Evolutionary conservation across 2,329 filamentous ascomycete species (phyloP), one percentile per base, ranked within the genome.

Genomic region (Ophiocordyceps camponoti-leonardi): DNA sequence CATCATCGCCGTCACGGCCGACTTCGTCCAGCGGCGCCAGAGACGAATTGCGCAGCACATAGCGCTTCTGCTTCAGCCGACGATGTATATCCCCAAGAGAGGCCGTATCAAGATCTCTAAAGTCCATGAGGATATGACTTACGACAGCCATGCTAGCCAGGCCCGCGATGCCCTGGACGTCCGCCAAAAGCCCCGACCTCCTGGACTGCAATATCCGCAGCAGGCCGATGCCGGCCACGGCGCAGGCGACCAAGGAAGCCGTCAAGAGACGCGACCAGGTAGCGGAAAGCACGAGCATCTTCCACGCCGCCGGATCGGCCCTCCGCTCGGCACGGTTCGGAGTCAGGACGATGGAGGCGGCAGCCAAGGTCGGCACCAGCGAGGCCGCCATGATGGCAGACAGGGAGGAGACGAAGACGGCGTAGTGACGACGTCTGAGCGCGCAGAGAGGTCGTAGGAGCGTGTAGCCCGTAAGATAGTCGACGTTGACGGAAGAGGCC

Each of bases 131-230:
- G 56, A 86, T 83, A 51, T 86, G 81, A 50, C 73, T 78, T 49
- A 76, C 75, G 3, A 83, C 81, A 11, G 82, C 81, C 81, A 86
- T 85, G 46, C 81, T 77, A 6, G 82, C 82, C 35, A 86, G 68
- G 2, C 82, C 82, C 2, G 81, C 80, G 44, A 86, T 83, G 6
- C 82, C 82, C 51, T 77, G 78, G 7, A 83, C 81, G 55, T 86
- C 79, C 6, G 75, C 74, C 3, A 77, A 60, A 16, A 86, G 65
- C 0, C 82, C 82, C 4, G 79, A 82, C 37, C 73, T 76, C 20
- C 82, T 68, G 16, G 67, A 67, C 46, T 74, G 72, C 41, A 85
- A 70, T 48, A 78, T 69, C 51, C 71, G 75, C 41, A 83, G 68
- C 4, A 86, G 64, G 3, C 72, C 57, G 30, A 67, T 65, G 0